Base-by-base conservation (phyloP, 192 early-diverging fungal species). In the Coemansia sp. region DNA sequence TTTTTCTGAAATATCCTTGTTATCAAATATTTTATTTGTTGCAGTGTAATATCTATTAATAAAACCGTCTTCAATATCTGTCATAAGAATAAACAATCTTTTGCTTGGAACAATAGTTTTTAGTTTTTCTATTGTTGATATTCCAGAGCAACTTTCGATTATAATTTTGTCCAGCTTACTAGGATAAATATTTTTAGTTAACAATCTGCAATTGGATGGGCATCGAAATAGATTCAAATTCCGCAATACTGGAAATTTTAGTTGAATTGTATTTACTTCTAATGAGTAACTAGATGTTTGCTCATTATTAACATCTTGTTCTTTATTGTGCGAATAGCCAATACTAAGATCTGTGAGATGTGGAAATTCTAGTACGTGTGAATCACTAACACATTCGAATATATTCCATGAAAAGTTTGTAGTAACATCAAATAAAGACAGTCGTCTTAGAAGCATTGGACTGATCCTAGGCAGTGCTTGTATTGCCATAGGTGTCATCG, bases 361-460 rank as follows among this genome's bases (percentile, higher is more conserved):
- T 20, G n/a, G 29, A 19, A 66, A 66, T 10, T 50, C 56, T 3
- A 66, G 20, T 10, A 22, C 5, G 1, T 31, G 23, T 24, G 3
- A 29, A 9, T 22, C 1, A 17, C 5, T 17, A 20, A 5, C 51
- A 7, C 23, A 2, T 10, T 39, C 50, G 32, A 66, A 66, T 14
- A 66, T 66, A 23, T 22, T 66, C 64, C 64, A 66, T 20, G 25
- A 29, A 58, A 66, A 66, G 25, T 58, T 51, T 23, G 64, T 11
- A 11, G 42, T 57, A 21, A 66, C 64, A 32, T 66, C 64, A 66
- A 66, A 66, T 11, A 66, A 8, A 7, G 64, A 66, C 17, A 66
- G 20, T 17, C 51, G 64, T 11, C 51, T 54, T 22, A 66, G 64
- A 3, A 29, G 8, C 10, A 20, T 21, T n/a, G 64, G 64, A 19